These are phyloP conservation scores for Obelidium mucronatum DNA, from an alignment of 192 early-diverging fungal genomes.

Conservation along the genomic window DNA sequence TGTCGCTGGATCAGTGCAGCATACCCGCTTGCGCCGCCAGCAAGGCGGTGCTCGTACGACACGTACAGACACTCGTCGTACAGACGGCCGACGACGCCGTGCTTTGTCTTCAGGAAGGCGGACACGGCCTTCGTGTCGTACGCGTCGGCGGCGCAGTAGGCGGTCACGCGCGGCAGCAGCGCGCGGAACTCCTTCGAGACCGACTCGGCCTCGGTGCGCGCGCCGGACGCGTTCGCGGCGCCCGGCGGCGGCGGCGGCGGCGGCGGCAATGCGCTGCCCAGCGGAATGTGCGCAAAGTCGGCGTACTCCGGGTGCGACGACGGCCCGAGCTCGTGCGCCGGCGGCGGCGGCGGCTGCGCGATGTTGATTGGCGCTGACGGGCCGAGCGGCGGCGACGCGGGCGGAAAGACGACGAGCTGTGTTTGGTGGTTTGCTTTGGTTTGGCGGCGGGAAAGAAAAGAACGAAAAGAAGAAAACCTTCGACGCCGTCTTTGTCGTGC, in stretches of 20 bases:
- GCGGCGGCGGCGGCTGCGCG: neutral
- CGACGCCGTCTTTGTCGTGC: constrained; percentile 20
- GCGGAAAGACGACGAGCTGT: constrained; percentile 24
- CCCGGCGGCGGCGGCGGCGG: neutral
- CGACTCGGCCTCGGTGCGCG: constrained; percentile 51
- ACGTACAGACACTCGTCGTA: constrained; percentile 64
- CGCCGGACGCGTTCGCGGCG: neutral
- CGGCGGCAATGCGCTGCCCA: neutral
- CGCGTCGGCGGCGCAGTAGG: constrained; percentile 52
- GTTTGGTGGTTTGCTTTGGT: neutral
- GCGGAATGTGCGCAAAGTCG: neutral
- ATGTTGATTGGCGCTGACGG: neutral
- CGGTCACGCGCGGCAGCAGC: constrained; percentile 70
- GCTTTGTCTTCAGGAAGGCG: constrained; percentile 33
- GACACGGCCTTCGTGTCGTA: constrained; percentile 46
- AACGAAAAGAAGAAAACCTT: neutral
- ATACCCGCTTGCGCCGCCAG: constrained; percentile 1
- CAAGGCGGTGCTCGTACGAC: constrained; percentile 40
- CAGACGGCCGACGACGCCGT: constrained; percentile 42
- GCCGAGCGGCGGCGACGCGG: constrained; percentile 3
- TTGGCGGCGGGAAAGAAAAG: neutral
- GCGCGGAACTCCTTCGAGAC: constrained; percentile 77
- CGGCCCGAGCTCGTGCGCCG: neutral
- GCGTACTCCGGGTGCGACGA: neutral
- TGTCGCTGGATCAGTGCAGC: constrained; percentile 9